Evolutionary conservation across 495 filamentous ascomycete species (phyloP), one percentile per base, ranked within the genome.

Genomic region (Penicillium herquei): DNA sequence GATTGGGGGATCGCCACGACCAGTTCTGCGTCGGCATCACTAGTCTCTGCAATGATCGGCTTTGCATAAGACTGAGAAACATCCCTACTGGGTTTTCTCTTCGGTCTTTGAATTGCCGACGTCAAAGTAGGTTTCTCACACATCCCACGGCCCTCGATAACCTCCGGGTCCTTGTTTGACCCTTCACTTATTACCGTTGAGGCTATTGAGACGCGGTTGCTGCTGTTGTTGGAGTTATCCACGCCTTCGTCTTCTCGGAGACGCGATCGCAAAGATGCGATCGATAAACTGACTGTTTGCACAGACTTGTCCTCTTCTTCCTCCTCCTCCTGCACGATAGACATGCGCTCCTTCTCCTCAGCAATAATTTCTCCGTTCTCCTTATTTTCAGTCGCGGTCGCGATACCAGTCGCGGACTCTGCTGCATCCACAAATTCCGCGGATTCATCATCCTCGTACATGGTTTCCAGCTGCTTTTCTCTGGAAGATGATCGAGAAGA

Each of bases 401-500:
- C 67, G 18, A 64, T 54, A 7, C 64, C 59, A 51, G 57, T 57
- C 14, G 59, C 47, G 11, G 51, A 44, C 50, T 68, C 67, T 13
- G 64, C 54, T 16, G 58, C 65, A 55, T 68, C 65, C 32, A 68
- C 65, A 37, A 45, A 64, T 18, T 69, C 67, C 31, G 59, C 62
- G 0, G 62, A 67, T 54, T 73, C 71, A 12, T 77, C 73, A 52
- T 71, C 65, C 52, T 76, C 75, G 46, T 75, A 73, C 70, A 76
- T 76, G 45, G 75, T 77, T 32, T 76, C 74, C 30, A 76, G 58
- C 6, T 65, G 65, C 49, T 65, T 71, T 55, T 75, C 69, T 53
- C 73, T 71, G 1, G 67, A 70, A 11, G 69, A 34, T 10, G 50
- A 52, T 9, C 39, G 30, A 6, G 39, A 35, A 41, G 26, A 17